Base-by-base conservation (phyloP, 345 rosid genomes). In the Eucalyptus pauciflora region DNA sequence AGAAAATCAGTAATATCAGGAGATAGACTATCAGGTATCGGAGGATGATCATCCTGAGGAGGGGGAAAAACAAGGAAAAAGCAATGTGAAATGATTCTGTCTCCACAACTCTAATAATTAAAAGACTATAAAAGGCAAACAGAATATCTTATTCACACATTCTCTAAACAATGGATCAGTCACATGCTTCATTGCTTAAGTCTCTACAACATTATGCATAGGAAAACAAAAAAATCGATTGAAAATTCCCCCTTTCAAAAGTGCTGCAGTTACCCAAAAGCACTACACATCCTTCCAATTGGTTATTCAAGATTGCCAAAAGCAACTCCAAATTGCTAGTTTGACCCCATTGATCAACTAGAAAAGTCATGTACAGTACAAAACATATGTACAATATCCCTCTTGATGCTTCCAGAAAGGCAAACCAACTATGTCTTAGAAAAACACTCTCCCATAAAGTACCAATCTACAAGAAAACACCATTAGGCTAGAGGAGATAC, bases 1-100 rank as follows among this genome's bases (percentile, higher is more conserved):
- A 97, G 92, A 90, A 98, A 98, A 93, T 97, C 99, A 54, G 99
- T 97, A 88, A 98, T 98, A 93, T 96, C 99, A 88, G 97, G 95
- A 88, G 99, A 97, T 89, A 98, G 90, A 90, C 99, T 94, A 92
- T 97, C 99, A 86, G 99, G 99, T 90, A 97, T 96, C 29, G 99
- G 99, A 92, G 99, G 99, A 92, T 90, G 94, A 88, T 96, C 99
- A 89, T 98, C 99, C 99, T 98, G 93, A 89, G 87, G 90, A 56
- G 33, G 41, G 87, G 89, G 49, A 18, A 87, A 87, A 87, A 85
- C 52, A 88, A 58, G 79, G 56, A 88, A 64, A 33, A 67, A 17
- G 69, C 81, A 50, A 88, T 83, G 41, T 14, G n/a, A 87, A 25
- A 71, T 22, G 45, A 56, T 45, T 18, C 76, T 41, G 58, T 31